Evolutionary conservation across 305 asterid genomes (phyloP).

Genomic region (Solanum chacoense): DNA sequence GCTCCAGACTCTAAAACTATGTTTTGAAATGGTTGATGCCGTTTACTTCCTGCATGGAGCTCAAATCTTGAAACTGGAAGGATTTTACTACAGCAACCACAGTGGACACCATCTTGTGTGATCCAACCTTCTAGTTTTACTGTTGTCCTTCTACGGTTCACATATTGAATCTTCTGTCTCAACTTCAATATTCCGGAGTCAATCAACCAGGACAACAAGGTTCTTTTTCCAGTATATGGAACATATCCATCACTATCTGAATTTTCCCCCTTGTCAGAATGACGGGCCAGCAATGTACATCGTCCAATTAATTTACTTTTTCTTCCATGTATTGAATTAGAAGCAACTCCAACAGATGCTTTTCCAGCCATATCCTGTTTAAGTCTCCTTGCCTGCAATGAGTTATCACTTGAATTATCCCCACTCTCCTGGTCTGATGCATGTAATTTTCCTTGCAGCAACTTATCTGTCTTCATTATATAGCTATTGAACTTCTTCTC

Average conservation of each 20-base stretch:
- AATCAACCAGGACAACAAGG: slow-evolving; percentile 79
- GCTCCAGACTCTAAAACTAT: slow-evolving; percentile 74
- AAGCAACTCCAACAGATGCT: slow-evolving; percentile 12
- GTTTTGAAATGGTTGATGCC: slow-evolving; percentile 82
- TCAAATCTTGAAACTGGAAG: slow-evolving; percentile 88
- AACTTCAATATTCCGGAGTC: slow-evolving; percentile 55
- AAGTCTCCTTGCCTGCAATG: slow-evolving; percentile 1
- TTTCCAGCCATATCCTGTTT: slow-evolving; percentile 10
- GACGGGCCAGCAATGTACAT: slow-evolving; percentile 78
- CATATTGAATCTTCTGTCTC: slow-evolving; percentile 81
- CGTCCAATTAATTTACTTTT: slow-evolving; percentile 65
- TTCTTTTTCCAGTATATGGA: slow-evolving; percentile 75
- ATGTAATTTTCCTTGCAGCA: slow-evolving; percentile 18
- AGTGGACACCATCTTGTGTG: slow-evolving; percentile 88
- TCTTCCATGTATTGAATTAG: slow-evolving; percentile 48
- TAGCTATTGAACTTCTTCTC: slow-evolving; percentile 20
- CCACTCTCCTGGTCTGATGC: slow-evolving; percentile 23
- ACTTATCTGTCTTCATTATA: slow-evolving; percentile 20
- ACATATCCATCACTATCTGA: slow-evolving; percentile 58
- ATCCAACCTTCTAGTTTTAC: slow-evolving; percentile 95
- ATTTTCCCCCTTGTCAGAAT: slow-evolving; percentile 45
- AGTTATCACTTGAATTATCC: slow-evolving; percentile 16
- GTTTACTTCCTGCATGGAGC: slow-evolving; percentile 96
- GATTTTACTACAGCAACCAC: slow-evolving; percentile 97
- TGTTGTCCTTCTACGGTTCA: slow-evolving; percentile 65